These are phyloP conservation scores for Kappamyces sp. DNA, from an alignment of 192 early-diverging fungal genomes.

Conservation along the genomic window DNA sequence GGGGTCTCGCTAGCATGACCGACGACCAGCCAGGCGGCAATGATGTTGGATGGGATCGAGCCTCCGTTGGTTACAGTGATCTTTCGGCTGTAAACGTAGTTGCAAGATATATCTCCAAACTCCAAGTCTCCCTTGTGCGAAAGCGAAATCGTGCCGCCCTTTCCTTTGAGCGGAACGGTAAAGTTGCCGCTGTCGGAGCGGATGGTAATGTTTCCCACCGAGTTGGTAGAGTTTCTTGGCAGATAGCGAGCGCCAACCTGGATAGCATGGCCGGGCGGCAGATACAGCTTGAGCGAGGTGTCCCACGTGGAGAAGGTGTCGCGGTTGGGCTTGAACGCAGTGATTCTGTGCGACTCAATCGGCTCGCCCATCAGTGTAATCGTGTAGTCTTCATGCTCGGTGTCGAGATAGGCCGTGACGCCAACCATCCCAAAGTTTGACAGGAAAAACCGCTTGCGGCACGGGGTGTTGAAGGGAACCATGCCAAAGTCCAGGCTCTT, in stretches of 20 bases:
- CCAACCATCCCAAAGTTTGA: constrained; percentile 53
- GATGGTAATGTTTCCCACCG: constrained; percentile 39
- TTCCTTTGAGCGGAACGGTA: constrained; percentile 40
- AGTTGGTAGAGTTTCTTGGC: constrained; percentile 32
- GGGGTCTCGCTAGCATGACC: constrained; percentile 39
- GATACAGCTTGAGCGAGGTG: constrained; percentile 16
- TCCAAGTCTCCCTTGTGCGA: constrained; percentile 50
- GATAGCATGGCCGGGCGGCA: constrained; percentile 35
- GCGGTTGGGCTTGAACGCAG: not conserved
- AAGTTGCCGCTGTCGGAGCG: constrained; percentile 42
- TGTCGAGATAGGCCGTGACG: constrained; percentile 29
- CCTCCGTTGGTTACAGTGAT: constrained; percentile 44
- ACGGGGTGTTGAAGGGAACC: constrained; percentile 52
- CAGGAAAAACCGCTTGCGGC: constrained; percentile 52
- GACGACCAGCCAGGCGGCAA: constrained; percentile 52
- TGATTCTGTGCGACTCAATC: constrained; percentile 12
- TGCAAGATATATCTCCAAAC: constrained; percentile 59
- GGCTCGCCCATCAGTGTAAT: constrained; percentile 42
- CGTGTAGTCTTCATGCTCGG: constrained; percentile 46
- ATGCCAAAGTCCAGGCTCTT: constrained; percentile 56
- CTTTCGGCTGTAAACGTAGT: constrained; percentile 47
- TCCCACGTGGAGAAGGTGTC: constrained; percentile 27
- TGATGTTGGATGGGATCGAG: constrained; percentile 48
- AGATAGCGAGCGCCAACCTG: constrained; percentile 45
- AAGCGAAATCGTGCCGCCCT: constrained; percentile 53